Evolutionary conservation across 1,284 basidiomycete genomes (phyloP), one percentile per base, ranked within the genome.

Genomic region (Flammula alnicola): DNA sequence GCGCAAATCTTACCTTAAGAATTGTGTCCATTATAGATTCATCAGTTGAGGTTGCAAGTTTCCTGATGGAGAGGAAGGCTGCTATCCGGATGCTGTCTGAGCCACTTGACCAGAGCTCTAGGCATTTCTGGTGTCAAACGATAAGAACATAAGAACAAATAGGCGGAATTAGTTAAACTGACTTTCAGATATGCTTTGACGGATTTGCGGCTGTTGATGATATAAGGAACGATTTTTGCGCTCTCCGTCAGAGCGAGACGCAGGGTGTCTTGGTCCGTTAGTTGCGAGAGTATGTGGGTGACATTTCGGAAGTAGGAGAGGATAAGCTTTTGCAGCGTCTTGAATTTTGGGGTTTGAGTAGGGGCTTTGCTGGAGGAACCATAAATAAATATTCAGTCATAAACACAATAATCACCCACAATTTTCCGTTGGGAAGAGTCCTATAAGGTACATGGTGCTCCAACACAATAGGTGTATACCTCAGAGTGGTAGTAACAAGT

Each of bases 391-490:
- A 29, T 14, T 22, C 43, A 29, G 52, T 33, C 40, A 7, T 12
- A 25, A 4, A 31, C 33, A 30, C 10, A 33, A 17, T 32, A 64
- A 5, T 8, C 6, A 73, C 90, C 46, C 61, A 95, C 93, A 91
- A 88, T 79, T 88, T 91, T 49, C 93, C 95, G 60, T 84, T 86
- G 0, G 85, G 65, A 9, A 92, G 77, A 3, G 83, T 86, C 72
- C 94, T 95, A 73, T 85, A 93, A 0, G 96, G 95, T 31, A 91
- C 78, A 64, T 98, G 95, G 62, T 95, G 86, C 49, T 83, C 78
- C 9, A 99, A 79, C 1, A 98, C 82, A 27, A 98, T 81, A 0
- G 96, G 96, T 0, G 94, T 95, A 71, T 93, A 99, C 65, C 86
- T 86, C 43, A 99, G 77, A 0, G 94, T 76, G 1, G 95, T 97